Base-by-base conservation (phyloP, 1,284 basidiomycete species). In the Garcileccinum viscosum region DNA sequence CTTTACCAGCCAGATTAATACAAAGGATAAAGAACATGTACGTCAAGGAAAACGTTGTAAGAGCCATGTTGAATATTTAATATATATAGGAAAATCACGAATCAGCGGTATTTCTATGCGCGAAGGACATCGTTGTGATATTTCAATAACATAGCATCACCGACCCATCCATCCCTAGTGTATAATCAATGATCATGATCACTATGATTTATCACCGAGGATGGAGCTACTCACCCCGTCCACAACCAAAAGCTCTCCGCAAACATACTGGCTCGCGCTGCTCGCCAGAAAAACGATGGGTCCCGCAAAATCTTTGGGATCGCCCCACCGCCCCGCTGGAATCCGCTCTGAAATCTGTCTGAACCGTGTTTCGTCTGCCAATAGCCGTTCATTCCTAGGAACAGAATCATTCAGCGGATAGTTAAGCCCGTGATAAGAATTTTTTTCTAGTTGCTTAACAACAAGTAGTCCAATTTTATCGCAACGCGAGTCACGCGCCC, bases 271-370 rank as follows among this genome's bases (percentile, higher is more conserved):
- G 75, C 93, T 94, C 2, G 95, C 96, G 60, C 82, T 82, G 73
- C 93, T 94, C 7, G 96, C 94, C 42, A 98, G 89, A 83, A 95
- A 98, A n/a, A 98, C 89, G 65, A 94, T 82, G 0, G 95, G 93
- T 8, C 96, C 96, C 40, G 93, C 95, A 82, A 98, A 97, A 84
- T 98, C 96, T 58, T 84, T 84, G 2, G 96, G 95, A 38, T 87
- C 83, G 47, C 95, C 97, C 97, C 97, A 98, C 69, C 96, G 85
- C 24, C 91, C 93, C 9, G 94, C 93, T n/a, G 95, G 95, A 73
- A 97, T 97, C 67, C 96, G 90, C 78, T 97, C 96, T 68, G 94
- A 90, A 77, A 98, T 97, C 82, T 98, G 96, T 65, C 90, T 90
- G 69, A 92, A 85, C 64, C 95, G 90, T 56, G 84, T 86, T 47